A percentile compares a stretch with the other conserved stretches of the same genome.
phyloP scores from a whole-genome alignment of 805 yeast genomes.

The Kurtzmaniella cleridarum region DNA sequence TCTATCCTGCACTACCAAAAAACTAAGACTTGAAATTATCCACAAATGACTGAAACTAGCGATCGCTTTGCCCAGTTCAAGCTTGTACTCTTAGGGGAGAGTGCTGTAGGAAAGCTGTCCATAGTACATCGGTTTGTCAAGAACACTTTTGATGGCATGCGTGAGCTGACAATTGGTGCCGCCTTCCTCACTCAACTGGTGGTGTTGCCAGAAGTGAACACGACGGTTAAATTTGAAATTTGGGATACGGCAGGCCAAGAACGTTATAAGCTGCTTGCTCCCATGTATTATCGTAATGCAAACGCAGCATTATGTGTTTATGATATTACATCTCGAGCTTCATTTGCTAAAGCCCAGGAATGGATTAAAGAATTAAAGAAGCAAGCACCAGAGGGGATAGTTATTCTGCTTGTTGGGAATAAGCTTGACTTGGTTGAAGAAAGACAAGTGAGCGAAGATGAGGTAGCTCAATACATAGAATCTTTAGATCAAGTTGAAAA shows the following conservation, averaged over 20 bases:
- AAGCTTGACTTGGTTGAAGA: constrained; percentile 55
- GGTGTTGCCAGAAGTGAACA: constrained; percentile 44
- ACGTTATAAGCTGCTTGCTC: constrained; percentile 39
- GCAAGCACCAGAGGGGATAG: constrained; percentile 69
- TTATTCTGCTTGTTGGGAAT: constrained; percentile 82
- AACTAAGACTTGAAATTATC: not conserved
- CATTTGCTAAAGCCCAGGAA: constrained; percentile 64
- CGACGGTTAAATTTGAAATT: constrained; percentile 62
- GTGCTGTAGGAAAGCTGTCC: constrained; percentile 75
- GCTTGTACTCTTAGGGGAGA: constrained; percentile 72
- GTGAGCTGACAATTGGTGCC: constrained; percentile 82
- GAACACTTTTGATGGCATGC: constrained; percentile 64
- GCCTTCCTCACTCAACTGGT: constrained; percentile 73
- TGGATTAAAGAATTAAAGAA: constrained; percentile 79
- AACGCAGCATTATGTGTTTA: constrained; percentile 77
- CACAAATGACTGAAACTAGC: constrained; percentile 2
- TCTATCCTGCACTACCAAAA: not conserved
- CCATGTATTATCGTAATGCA: constrained; percentile 43
- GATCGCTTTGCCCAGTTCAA: constrained; percentile 42
- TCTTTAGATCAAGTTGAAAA: constrained; percentile 43
- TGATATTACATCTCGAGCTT: constrained; percentile 65
- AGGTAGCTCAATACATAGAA: constrained; percentile 44
- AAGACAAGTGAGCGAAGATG: constrained; percentile 36
- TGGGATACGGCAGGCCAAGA: constrained; percentile 97
- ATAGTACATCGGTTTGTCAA: constrained; percentile 60